A percentile compares a stretch with the other conserved stretches of the same genome.
phyloP scores from a whole-genome alignment of 2,329 filamentous ascomycete species.

The Westerdykella aurantiaca region DNA sequence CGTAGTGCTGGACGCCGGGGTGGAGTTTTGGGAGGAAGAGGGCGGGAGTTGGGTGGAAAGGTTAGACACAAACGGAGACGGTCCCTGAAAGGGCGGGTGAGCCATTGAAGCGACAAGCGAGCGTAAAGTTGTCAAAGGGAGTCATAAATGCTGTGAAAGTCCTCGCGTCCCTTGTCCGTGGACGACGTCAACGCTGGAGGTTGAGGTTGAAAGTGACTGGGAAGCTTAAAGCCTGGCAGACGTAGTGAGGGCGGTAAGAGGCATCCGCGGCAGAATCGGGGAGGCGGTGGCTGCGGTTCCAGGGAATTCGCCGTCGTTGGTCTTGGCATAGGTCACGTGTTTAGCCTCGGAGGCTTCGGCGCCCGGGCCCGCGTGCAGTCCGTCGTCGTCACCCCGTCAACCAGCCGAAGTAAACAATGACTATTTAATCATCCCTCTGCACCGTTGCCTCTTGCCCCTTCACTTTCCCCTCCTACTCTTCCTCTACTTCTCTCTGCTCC shows the following conservation, averaged over 20 bases:
- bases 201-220: background rate
- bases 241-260: background rate
- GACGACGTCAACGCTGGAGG: background rate
- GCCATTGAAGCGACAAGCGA: constrained; percentile 25
- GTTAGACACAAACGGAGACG: constrained; percentile 15
- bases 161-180: background rate
- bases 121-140: background rate
- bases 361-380: no score
- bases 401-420: constrained; percentile 28
- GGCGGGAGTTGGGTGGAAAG: constrained; percentile 6
- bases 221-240: background rate
- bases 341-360: no score
- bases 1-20: constrained; percentile 37
- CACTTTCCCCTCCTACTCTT: constrained; percentile 13
- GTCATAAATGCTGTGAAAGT: constrained; percentile 5
- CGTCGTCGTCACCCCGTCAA: constrained; percentile 24
- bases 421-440: constrained; percentile 27
- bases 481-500: constrained; percentile 13
- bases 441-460: constrained; percentile 13
- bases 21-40: constrained; percentile 20
- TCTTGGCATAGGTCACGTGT: no score
- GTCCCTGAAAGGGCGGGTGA: constrained; percentile 13
- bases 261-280: background rate
- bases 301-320: background rate
- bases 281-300: background rate